phyloP scores from a whole-genome alignment of 106 monocot genomes.

The Vanilla planifolia region DNA sequence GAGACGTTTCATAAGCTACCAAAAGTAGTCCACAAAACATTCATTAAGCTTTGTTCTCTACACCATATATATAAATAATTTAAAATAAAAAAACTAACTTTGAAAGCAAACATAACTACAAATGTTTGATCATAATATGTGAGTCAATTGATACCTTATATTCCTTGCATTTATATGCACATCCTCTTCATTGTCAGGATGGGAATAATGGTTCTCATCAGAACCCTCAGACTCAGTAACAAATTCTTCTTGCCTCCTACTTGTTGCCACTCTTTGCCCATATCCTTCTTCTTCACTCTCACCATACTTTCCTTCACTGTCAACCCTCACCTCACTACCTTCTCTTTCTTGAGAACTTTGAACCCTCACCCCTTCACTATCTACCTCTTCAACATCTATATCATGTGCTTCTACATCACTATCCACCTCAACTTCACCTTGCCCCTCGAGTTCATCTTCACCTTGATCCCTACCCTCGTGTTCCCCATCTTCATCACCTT shows the following conservation, averaged over 20 bases:
- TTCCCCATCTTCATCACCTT: conserved; percentile 54
- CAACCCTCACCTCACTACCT: conserved; percentile 42
- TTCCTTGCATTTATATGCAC: conserved; percentile 43
- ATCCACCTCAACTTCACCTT: conserved; percentile 74
- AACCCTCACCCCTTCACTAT: conserved; percentile 76
- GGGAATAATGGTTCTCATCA: conserved; percentile 50
- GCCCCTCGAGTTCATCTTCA: conserved; percentile 67
- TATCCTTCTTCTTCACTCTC: conserved; percentile 81
- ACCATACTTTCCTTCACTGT: conserved; percentile 61
- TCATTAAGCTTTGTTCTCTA: no score
- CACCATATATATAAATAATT: no score
- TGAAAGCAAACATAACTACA: background rate
- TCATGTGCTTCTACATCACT: conserved; percentile 65
- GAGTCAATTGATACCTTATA: conserved; percentile 28
- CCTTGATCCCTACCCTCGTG: conserved; percentile 52
- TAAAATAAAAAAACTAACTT: background rate
- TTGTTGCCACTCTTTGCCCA: conserved; percentile 65
- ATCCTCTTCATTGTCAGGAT: conserved; percentile 52
- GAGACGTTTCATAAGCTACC: no score
- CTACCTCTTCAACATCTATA: conserved; percentile 46
- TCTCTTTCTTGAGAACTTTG: conserved; percentile 75
- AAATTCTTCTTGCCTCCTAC: conserved; percentile 71
- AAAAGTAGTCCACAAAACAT: no score
- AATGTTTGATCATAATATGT: background rate
- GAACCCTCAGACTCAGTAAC: conserved; percentile 80